These are phyloP conservation scores for Fagus sylvatica DNA, from an alignment of 306 rosid genomes.

Conservation along the genomic window DNA sequence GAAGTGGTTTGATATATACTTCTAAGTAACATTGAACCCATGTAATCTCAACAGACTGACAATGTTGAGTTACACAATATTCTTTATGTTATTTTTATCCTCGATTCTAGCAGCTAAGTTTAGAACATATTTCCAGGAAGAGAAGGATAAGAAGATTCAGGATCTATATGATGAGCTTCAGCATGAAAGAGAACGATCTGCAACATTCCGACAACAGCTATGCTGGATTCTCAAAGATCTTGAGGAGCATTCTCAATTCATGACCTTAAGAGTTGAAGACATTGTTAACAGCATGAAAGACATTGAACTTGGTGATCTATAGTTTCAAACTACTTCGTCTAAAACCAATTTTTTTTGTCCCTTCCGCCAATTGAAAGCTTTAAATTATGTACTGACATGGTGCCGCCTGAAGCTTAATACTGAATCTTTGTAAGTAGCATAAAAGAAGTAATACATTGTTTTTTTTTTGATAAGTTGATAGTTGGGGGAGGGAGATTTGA, in stretches of 20 bases:
- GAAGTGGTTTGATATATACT: neutral
- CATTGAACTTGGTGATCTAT: conserved; percentile 22
- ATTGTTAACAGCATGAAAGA: conserved; percentile 12
- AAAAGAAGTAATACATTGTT: neutral
- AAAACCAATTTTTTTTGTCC: neutral
- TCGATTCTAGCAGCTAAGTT: neutral
- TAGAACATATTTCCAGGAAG: conserved; percentile 8
- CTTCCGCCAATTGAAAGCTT: neutral
- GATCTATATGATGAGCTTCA: conserved; percentile 17
- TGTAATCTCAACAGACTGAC: neutral
- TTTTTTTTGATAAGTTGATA: neutral
- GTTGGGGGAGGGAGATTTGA: no score
- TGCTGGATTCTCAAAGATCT: conserved; percentile 18
- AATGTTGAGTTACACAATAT: neutral
- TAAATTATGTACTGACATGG: neutral
- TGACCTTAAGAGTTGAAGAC: conserved; percentile 28
- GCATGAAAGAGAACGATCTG: conserved; percentile 14
- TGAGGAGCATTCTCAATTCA: conserved; percentile 19
- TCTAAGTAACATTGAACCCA: neutral
- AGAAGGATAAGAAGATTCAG: conserved; percentile 26
- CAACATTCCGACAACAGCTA: conserved; percentile 14
- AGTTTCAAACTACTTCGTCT: neutral
- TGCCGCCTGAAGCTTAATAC: neutral
- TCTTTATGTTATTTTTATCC: no score
- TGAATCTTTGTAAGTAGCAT: neutral